Base-by-base conservation (phyloP, 345 rosid genomes). In the Euphorbia peplus region DNA sequence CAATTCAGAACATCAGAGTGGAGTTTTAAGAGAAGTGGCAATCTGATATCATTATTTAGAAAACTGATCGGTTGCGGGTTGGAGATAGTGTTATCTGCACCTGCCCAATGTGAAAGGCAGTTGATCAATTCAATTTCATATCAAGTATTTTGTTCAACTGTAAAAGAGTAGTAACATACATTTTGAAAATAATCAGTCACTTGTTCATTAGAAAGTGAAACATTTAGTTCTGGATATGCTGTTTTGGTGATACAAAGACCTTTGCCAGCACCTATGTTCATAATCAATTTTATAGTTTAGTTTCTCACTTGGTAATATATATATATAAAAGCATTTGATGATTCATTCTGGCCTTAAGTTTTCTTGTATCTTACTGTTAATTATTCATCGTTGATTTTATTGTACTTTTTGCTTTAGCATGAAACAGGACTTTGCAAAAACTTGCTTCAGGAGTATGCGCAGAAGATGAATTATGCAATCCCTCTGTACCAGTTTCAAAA, bases 361-460 rank as follows among this genome's bases (percentile, higher is more conserved):
- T n/a, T n/a, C n/a, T n/a, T n/a, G n/a, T n/a, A n/a, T n/a, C n/a
- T 39, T 29, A 11, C 0, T 7, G 22, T 44, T n/a, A 14, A 5
- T 28, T 39, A 2, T 54, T 62, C 18, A 11, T 63, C 10, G 2
- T 22, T 53, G 19, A 52, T 15, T 3, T 59, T 6, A n/a, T 71
- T 53, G 55, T 55, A 51, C 13, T 48, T 79, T 70, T 16, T 12
- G 1, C 18, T 5, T 5, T 84, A 95, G 99, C 90, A 86, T 24
- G 96, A 90, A 78, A 88, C 86, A 24, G 97, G 96, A 15, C 76
- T 91, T 58, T 88, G 98, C 87, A 91, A 95, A 79, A 91, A 90
- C 73, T 82, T 95, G 56, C 90, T 95, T 69, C 96, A 90, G 75
- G 98, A 90, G 79, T 95, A 87, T 72, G 99, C 98, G 8, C 98